A percentile compares a stretch with the other conserved stretches of the same genome.
phyloP scores from a whole-genome alignment of 352 stramenopile species.

The Globisporangium apiculatum region DNA sequence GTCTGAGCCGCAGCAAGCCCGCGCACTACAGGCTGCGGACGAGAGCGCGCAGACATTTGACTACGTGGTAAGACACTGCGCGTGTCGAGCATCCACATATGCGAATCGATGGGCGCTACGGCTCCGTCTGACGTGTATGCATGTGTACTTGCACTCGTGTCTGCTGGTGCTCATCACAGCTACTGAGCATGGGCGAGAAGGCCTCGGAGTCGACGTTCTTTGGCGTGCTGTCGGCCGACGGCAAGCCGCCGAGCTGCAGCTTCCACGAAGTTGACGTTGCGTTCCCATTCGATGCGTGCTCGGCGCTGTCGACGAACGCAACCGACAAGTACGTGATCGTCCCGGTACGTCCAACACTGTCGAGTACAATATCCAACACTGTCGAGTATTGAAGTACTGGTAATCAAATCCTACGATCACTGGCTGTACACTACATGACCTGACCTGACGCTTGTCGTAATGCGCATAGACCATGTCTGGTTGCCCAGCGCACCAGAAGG shows the following conservation, averaged over 20 bases:
- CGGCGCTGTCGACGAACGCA: constrained; percentile 29
- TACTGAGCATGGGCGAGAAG: constrained; percentile 39
- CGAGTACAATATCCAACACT: no score
- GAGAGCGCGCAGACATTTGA: not conserved
- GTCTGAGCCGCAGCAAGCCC: not conserved
- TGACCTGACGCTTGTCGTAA: not conserved
- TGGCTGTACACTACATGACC: no score
- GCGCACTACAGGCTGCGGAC: no score
- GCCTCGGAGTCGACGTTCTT: constrained; percentile 38
- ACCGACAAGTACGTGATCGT: constrained; percentile 56
- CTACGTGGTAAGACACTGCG: not conserved
- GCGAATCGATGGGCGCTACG: no score
- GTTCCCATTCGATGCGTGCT: constrained; percentile 46
- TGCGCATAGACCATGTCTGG: constrained; percentile 25
- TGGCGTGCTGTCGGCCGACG: constrained; percentile 49
- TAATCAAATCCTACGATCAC: no score
- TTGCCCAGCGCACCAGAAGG: constrained; percentile 65
- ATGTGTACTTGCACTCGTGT: no score
- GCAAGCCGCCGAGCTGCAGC: constrained; percentile 39
- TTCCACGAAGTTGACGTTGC: constrained; percentile 50
- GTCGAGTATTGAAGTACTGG: no score
- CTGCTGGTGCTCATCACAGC: constrained; percentile 8
- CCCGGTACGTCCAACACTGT: constrained; percentile 21
- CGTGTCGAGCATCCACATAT: no score
- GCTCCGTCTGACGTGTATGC: no score